phyloP scores from a whole-genome alignment of 1,139 yeast species.

The Diutina ranongensis region DNA sequence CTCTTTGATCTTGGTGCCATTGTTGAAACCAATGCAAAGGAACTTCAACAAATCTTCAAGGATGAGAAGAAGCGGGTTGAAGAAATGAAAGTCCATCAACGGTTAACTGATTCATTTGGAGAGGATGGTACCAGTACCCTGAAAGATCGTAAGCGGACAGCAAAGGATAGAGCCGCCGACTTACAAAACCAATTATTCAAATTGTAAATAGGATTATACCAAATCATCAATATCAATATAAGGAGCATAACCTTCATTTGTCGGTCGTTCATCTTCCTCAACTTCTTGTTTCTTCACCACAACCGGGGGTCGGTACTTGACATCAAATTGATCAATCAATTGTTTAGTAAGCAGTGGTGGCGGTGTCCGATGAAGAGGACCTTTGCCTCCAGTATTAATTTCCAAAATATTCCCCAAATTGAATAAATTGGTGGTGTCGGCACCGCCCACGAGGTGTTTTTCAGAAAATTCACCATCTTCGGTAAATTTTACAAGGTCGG shows the following conservation, averaged over 20 bases:
- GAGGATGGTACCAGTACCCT: constrained; percentile 28
- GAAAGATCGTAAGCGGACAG: constrained; percentile 29
- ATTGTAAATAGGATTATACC: constrained; percentile 11
- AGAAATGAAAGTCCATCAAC: constrained; percentile 19
- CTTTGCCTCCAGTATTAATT: constrained; percentile 11
- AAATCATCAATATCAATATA: not conserved
- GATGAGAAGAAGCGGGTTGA: constrained; percentile 22
- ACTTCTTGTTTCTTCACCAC: constrained; percentile 10
- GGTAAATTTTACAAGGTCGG: constrained; percentile 15
- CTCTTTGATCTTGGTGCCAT: constrained; percentile 29
- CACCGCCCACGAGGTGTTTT: constrained; percentile 6
- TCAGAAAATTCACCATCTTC: constrained; percentile 16
- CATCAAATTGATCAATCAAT: constrained; percentile 14
- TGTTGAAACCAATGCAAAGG: constrained; percentile 17
- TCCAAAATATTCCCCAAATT: constrained; percentile 17
- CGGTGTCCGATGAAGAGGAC: constrained; percentile 14
- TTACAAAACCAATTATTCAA: constrained; percentile 29
- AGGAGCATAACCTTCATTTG: constrained; percentile 9
- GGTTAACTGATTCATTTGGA: constrained; percentile 27
- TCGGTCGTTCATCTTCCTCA: constrained; percentile 11
- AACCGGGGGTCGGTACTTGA: constrained; percentile 11
- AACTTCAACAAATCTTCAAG: constrained; percentile 16
- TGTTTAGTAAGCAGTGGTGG: constrained; percentile 11
- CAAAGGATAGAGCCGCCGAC: constrained; percentile 35
- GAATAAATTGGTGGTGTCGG: constrained; percentile 18